Base-by-base conservation (phyloP, 2,329 filamentous ascomycete species). In the Phialophora tarda region DNA sequence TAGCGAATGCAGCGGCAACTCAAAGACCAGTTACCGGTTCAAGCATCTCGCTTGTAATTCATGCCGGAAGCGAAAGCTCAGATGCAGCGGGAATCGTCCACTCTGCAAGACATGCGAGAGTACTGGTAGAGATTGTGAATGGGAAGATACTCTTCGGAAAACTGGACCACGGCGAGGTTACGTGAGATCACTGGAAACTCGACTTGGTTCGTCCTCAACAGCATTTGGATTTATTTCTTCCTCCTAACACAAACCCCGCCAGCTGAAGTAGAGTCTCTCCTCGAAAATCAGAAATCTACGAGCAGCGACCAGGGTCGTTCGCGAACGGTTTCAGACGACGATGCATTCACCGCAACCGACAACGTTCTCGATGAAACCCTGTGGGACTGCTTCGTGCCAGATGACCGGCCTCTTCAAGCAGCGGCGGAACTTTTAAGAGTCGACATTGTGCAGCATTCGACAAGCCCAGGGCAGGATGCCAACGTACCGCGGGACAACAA, bases 191-290 rank as follows among this genome's bases (percentile, higher is more conserved):
- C n/a, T 62, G 30, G 59, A 62, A 55, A 23, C 50, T 34, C 59
- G 59, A 10, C 50, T 62, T 6, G 59, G 59, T 62, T 38, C 2
- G 59, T 62, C 50, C 21, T 12, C 23, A 5, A 54, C 21, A 24
- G 14, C 23, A 12, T 32, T 30, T 41, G 34, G 12, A 41, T 41
- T 21, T 11, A 28, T 21, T 14, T 2, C 17, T 54, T 21, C 4
- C 23, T 26, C 7, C 47, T 41, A 23, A 53, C 59, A 54, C 48
- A 1, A 44, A 41, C 44, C 5, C n/a, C 48, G 10, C 7, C 21
- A 62, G 59, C 59, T 11, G 59, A 62, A 26, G 50, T 62, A 8
- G 59, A 62, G 34, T 62, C 59, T 21, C 28, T 62, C 14, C 59
- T 62, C 11, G 48, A 32, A 41, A 17, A 32, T 3, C 34, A 51